Evolutionary conservation across 257 asterid species (phyloP).

Genomic region (Solanum rostratum): DNA sequence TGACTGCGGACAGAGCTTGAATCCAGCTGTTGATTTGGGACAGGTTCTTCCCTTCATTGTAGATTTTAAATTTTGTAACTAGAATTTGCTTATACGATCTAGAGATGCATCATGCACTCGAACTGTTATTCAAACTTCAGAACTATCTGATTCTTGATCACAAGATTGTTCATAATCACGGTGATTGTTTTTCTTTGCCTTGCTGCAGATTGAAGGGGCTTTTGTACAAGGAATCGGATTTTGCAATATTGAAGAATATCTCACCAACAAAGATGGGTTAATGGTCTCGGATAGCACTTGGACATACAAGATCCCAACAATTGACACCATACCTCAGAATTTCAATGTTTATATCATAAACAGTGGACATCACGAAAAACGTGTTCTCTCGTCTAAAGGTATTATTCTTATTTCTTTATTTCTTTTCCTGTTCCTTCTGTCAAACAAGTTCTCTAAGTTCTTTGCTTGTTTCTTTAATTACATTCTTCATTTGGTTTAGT

Average conservation of each 20-base stretch:
- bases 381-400: conserved; percentile 82
- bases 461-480: not conserved
- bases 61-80: not conserved
- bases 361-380: conserved; percentile 53
- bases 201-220: conserved; percentile 73
- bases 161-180: not conserved
- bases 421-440: not conserved
- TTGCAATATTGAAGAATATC: conserved; percentile 77
- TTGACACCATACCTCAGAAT: conserved; percentile 57
- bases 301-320: conserved; percentile 76
- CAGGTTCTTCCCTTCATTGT: conserved; percentile 27
- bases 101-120: not conserved
- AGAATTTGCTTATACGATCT: not conserved
- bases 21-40: conserved; percentile 71
- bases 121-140: not conserved
- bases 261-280: conserved; percentile 39
- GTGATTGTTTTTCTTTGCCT: not conserved
- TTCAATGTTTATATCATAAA: conserved; percentile 53
- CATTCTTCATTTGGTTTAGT: not conserved
- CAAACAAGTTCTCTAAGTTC: not conserved
- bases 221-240: conserved; percentile 82
- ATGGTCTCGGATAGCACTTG: conserved; percentile 52
- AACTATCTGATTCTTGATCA: not conserved
- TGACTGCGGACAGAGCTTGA: conserved; percentile 82
- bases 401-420: not conserved